These are phyloP conservation scores for Ehretia macrophylla DNA, from an alignment of 257 asterid genomes.

Conservation along the genomic window DNA sequence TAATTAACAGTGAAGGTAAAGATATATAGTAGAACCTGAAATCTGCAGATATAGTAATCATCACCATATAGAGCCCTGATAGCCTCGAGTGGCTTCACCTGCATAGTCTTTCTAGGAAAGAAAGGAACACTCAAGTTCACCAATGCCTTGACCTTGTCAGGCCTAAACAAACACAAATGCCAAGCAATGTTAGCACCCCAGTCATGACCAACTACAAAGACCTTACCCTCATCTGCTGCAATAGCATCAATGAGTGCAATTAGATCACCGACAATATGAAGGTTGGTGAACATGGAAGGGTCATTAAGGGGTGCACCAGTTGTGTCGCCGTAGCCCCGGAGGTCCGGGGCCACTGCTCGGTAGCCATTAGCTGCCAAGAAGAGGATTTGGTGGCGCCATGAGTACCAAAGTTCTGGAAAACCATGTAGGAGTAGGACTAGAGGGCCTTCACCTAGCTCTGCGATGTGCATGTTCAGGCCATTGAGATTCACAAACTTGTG, in stretches of 20 bases:
- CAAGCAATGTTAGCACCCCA: slow-evolving; percentile 52
- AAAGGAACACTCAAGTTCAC: slow-evolving; percentile 41
- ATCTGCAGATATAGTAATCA: slow-evolving; percentile 47
- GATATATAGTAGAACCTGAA: slow-evolving; percentile 31
- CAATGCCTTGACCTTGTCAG: slow-evolving; percentile 41
- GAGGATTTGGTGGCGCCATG: slow-evolving; percentile 48
- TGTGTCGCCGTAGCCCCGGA: slow-evolving; percentile 45
- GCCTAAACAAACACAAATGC: slow-evolving; percentile 41
- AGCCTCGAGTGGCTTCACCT: slow-evolving; percentile 21
- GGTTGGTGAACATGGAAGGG: slow-evolving; percentile 20
- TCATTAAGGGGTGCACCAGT: slow-evolving; percentile 28
- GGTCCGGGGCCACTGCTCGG: slow-evolving; percentile 42
- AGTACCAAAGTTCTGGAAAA: slow-evolving; percentile 47
- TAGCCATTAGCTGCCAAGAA: slow-evolving; percentile 33
- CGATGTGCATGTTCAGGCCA: slow-evolving; percentile 24
- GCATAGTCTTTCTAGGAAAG: slow-evolving; percentile 28
- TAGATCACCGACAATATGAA: slow-evolving; percentile 38
- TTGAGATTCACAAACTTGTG: slow-evolving; percentile 18
- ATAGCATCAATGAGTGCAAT: slow-evolving; percentile 33
- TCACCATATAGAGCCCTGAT: slow-evolving; percentile 34
- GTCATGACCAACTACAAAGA: slow-evolving; percentile 54
- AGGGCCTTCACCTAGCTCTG: slow-evolving; percentile 34
- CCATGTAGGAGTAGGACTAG: slow-evolving; percentile 39
- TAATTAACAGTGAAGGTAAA: no score
- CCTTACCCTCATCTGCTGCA: slow-evolving; percentile 28